Evolutionary conservation across 495 filamentous ascomycete species (phyloP).

Genomic region (Pyrenopolyporus hunteri): DNA sequence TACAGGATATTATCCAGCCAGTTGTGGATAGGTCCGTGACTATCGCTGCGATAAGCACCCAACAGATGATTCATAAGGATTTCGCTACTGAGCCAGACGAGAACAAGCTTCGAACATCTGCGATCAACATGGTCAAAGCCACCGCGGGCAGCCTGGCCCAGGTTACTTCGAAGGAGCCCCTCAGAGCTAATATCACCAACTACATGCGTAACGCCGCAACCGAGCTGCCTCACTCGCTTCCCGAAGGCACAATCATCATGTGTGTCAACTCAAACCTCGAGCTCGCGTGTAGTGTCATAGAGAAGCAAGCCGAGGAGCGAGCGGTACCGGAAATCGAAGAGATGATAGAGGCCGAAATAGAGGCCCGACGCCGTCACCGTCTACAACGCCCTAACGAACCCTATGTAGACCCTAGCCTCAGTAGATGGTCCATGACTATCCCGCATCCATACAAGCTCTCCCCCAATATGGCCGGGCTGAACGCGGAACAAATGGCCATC

Average conservation of each 20-base stretch:
- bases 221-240: conserved; percentile 72
- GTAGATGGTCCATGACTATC: conserved; percentile 85
- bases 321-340: conserved; percentile 93
- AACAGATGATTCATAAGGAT: conserved; percentile 92
- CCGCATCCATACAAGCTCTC: conserved; percentile 86
- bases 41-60: conserved; percentile 93
- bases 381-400: conserved; percentile 74
- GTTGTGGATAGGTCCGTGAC: conserved; percentile 97
- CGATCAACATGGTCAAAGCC: conserved; percentile 89
- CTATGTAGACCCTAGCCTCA: conserved; percentile 79
- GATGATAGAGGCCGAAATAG: conserved; percentile 77
- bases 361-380: conserved; percentile 74
- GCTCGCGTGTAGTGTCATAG: conserved; percentile 86
- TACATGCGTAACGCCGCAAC: conserved; percentile 83
- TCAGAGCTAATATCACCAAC: conserved; percentile 94
- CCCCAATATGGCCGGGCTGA: conserved; percentile 68
- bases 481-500: conserved; percentile 89
- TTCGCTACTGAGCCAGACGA: conserved; percentile 93
- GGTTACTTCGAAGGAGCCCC: conserved; percentile 97
- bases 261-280: conserved; percentile 98
- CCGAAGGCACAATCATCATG: conserved; percentile 91
- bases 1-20: conserved; percentile 93
- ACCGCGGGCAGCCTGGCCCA: conserved; percentile 91
- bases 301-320: conserved; percentile 91
- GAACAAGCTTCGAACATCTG: conserved; percentile 79